Base-by-base conservation (phyloP, 768 basidiomycete species). In the Amanita inopinata region DNA sequence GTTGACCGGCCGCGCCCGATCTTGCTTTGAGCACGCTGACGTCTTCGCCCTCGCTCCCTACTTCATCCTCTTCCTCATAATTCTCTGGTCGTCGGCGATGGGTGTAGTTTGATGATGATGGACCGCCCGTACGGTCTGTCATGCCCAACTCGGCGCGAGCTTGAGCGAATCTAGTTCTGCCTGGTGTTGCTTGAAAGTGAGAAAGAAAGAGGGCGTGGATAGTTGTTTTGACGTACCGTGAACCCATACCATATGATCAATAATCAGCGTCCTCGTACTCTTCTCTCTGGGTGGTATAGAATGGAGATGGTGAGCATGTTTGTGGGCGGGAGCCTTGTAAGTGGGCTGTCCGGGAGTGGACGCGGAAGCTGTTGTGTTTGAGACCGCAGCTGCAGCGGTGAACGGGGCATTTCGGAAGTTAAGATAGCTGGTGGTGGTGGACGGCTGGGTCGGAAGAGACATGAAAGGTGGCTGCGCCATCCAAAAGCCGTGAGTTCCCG, bases 221-320 rank as follows among this genome's bases (percentile, higher is more conserved):
- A 27, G 14, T 4, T 17, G 28, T 32, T 35, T 17, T n/a, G 19
- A 28, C 61, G 4, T 36, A 70, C 71, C 71, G 59, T 90, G 88
- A 5, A 81, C 82, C 84, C 83, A 90, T 37, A 89, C 65, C 71
- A 88, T 78, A 60, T 90, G 83, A 60, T 91, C 88, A 43, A 91
- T 77, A 52, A 90, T 91, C 44, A 90, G 68, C 7, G 86, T 90
- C 23, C 86, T 69, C 5, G 87, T 89, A n/a, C 83, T 84, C 66
- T 90, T 91, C 60, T 91, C 87, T 28, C 84, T 65, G 2, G 85
- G 88, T 2, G 87, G 87, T 23, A 91, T 89, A 2, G 83, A 78
- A 56, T 91, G 87, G 1, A 90, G 62, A 56, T 90, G 85, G 57
- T 90, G 88, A 0, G 87, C 87, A 67, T 89, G 85, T 51, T 82